These are phyloP conservation scores for Toxoplasma gondii DNA, from an alignment of 169 alveolate species.

Conservation along the genomic window DNA sequence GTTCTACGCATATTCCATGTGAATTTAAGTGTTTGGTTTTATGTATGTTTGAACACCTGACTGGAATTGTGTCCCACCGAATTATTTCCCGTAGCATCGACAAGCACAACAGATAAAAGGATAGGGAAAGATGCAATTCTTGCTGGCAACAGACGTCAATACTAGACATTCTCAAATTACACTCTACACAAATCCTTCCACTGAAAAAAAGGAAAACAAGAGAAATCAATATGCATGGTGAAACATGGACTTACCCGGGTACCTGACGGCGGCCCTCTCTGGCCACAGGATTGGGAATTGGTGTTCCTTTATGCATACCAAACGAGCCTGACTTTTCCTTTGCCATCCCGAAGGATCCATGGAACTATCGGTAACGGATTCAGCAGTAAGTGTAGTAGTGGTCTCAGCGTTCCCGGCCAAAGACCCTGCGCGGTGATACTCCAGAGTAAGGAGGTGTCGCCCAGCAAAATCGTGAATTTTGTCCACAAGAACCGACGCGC, in stretches of 20 bases:
- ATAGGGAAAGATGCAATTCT: too few species aligned
- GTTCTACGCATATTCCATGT: too few species aligned
- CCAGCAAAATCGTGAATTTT: constrained; percentile 13
- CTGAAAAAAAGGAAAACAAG: too few species aligned
- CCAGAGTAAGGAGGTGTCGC: constrained; percentile 7
- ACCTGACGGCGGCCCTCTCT: background rate
- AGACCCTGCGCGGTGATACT: background rate
- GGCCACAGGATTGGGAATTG: constrained; percentile 15
- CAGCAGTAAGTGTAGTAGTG: background rate
- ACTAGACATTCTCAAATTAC: too few species aligned
- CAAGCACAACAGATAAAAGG: too few species aligned
- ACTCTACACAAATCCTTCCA: too few species aligned
- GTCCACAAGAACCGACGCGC: background rate
- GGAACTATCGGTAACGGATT: background rate
- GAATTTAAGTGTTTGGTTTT: too few species aligned
- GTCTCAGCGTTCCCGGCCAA: background rate
- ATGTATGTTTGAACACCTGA: too few species aligned
- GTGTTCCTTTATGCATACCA: background rate
- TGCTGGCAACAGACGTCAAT: too few species aligned
- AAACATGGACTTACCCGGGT: background rate
- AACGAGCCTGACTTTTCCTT: background rate
- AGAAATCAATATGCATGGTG: background rate
- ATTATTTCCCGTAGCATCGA: too few species aligned
- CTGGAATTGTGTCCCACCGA: too few species aligned
- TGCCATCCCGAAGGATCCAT: constrained; percentile 38